Conservation (phyloP, 192 early-diverging fungal species). For the Entophlyctis luteolus region DNA sequence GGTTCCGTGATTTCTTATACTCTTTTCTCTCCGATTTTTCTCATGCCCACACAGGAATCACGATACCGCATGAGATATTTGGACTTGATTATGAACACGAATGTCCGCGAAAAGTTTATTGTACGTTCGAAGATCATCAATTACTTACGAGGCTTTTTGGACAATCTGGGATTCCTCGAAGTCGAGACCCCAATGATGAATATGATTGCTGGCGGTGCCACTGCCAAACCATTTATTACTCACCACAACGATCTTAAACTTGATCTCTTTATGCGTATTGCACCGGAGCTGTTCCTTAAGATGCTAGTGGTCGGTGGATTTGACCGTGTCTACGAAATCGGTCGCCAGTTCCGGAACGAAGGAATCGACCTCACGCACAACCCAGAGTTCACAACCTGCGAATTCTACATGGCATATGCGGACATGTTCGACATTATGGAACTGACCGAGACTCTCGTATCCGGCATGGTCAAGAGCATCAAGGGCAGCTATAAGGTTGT, state of each 20-base stretch:
- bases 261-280: constrained; percentile 98
- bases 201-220: constrained; percentile 89
- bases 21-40: background rate
- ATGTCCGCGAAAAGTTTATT: constrained; percentile 91
- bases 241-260: constrained; percentile 99
- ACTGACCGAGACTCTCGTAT: constrained; percentile 82
- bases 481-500: constrained; percentile 85
- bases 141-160: constrained; percentile 92
- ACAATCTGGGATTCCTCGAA: constrained; percentile 92
- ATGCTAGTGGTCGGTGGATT: constrained; percentile 96
- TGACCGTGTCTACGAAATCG: constrained; percentile 98
- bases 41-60: constrained; percentile 49
- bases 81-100: constrained; percentile 98
- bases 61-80: constrained; percentile 97
- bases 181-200: constrained; percentile 99
- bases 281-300: constrained; percentile 97
- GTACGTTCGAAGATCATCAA: constrained; percentile 90
- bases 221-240: constrained; percentile 98
- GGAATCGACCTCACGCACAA: constrained; percentile 98
- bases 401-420: constrained; percentile 99
- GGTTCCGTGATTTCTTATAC: constrained; percentile 12
- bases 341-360: constrained; percentile 99
- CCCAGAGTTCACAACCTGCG: constrained; percentile 98
- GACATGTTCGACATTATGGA: constrained; percentile 96
- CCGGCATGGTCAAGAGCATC: constrained; percentile 90